phyloP scores from a whole-genome alignment of 768 basidiomycete species.

The Suillus ampliporus region DNA sequence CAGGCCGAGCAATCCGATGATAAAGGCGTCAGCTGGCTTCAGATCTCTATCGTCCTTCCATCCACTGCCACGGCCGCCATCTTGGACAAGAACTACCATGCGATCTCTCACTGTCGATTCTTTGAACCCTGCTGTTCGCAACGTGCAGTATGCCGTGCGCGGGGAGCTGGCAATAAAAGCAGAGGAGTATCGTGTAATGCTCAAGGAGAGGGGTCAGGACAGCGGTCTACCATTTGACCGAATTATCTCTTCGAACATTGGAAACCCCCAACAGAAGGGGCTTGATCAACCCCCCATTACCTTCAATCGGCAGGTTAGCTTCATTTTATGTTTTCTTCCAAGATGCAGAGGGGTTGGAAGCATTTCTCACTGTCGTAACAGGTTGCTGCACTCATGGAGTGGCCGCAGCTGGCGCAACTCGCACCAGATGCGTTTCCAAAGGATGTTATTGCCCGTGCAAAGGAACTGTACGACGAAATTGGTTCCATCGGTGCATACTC shows the following conservation, averaged over 20 bases:
- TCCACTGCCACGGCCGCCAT: neutral
- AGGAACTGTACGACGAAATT: constrained; percentile 80
- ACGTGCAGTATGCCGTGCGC: constrained; percentile 96
- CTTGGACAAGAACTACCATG: constrained; percentile 41
- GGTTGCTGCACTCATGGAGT: constrained; percentile 93
- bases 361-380: constrained; percentile 35
- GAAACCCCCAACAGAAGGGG: constrained; percentile 96
- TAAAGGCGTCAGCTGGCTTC: constrained; percentile 2
- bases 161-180: constrained; percentile 97
- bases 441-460: constrained; percentile 86
- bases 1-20: constrained; percentile 6
- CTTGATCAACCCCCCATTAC: constrained; percentile 94
- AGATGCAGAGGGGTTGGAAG: neutral
- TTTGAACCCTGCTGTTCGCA: constrained; percentile 83
- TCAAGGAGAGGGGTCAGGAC: constrained; percentile 53
- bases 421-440: constrained; percentile 81
- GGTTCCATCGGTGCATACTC: constrained; percentile 96
- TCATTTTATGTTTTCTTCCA: neutral
- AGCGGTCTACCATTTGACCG: constrained; percentile 81
- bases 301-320: constrained; percentile 84
- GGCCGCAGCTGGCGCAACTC: constrained; percentile 80
- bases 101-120: constrained; percentile 65
- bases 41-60: constrained; percentile 15
- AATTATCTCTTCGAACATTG: constrained; percentile 95
- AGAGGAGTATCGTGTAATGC: constrained; percentile 75